Base-by-base conservation (phyloP, 176 grass and related monocot species). In the Tillandsia fasciculata region DNA sequence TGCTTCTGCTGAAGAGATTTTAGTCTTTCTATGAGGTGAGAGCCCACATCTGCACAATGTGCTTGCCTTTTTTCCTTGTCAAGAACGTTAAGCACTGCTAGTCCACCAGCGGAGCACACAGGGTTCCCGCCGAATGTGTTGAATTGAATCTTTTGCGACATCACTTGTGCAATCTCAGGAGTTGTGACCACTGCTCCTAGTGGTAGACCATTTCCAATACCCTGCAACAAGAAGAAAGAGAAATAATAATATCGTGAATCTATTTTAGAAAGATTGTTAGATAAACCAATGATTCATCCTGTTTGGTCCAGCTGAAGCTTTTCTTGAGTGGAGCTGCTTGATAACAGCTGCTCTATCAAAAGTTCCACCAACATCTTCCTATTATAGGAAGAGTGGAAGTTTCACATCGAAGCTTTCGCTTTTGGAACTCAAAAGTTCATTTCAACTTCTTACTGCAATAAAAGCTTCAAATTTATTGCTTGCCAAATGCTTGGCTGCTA, bases 61-160 rank as follows among this genome's bases (percentile, higher is more conserved):
- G 64, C 75, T 65, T 90, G 94, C 8, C 87, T 79, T 58, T 99
- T 90, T 80, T 99, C 94, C 82, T 90, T 99, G 63, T 99, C 94
- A 52, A 99, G 77, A 76, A 93, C 90, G 58, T 88, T 93, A 9
- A 99, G 94, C 5, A 99, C 94, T 26, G 90, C 90, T 27, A 88
- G 71, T 49, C 94, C 94, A 76, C 94, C 90, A 73, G 87, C 94
- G 47, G 94, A 99, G 68, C 94, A 90, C 59, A 99, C 94, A 65
- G 94, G 94, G 52, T 99, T 99, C 58, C 90, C 90, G 67, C 94
- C 94, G 68, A 86, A 99, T 67, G 90, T 99, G 72, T 99, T 99
- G 65, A 99, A 93, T 22, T 93, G 87, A 33, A 99, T 93, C 78
- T 87, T 99, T 69, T 90, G 89, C 67, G 94, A 50, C 74, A 99